phyloP scores from a whole-genome alignment of 495 filamentous ascomycete genomes.

The Neurospora intermedia region DNA sequence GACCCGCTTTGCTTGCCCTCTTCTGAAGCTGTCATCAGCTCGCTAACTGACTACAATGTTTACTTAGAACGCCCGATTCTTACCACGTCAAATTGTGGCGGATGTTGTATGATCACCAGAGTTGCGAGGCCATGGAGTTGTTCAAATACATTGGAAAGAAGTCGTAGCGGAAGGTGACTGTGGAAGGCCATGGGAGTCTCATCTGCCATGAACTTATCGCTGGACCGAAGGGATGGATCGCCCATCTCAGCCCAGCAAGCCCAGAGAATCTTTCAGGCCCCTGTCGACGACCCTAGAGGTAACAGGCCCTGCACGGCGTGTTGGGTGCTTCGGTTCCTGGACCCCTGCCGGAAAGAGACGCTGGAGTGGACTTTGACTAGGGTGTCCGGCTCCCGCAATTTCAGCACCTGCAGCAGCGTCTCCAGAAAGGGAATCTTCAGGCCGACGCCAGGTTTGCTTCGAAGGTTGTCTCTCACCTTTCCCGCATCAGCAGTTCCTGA shows the following conservation, averaged over 20 bases:
- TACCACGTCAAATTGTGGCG: background rate
- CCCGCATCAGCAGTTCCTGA: conserved; percentile 12
- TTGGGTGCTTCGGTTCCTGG: background rate
- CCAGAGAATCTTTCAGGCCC: background rate
- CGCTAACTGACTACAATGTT: background rate
- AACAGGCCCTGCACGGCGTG: background rate
- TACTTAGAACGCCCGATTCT: background rate
- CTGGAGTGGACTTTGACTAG: conserved; percentile 2
- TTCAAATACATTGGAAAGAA: background rate
- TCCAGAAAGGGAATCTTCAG: conserved; percentile 4
- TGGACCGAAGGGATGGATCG: conserved; percentile 1
- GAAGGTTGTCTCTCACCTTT: background rate
- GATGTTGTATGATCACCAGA: background rate
- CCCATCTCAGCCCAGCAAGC: conserved; percentile 6
- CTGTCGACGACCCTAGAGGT: conserved; percentile 2
- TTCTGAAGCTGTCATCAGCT: background rate
- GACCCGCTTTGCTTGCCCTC: background rate
- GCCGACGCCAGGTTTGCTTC: background rate
- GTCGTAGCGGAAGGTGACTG: background rate
- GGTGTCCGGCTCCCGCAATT: conserved; percentile 6
- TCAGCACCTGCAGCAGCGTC: background rate
- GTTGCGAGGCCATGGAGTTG: background rate
- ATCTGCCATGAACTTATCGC: background rate
- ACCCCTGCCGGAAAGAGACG: background rate
- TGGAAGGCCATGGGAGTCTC: background rate